These are phyloP conservation scores for Acacia melanoxylon DNA, from an alignment of 306 rosid species.

Conservation along the genomic window DNA sequence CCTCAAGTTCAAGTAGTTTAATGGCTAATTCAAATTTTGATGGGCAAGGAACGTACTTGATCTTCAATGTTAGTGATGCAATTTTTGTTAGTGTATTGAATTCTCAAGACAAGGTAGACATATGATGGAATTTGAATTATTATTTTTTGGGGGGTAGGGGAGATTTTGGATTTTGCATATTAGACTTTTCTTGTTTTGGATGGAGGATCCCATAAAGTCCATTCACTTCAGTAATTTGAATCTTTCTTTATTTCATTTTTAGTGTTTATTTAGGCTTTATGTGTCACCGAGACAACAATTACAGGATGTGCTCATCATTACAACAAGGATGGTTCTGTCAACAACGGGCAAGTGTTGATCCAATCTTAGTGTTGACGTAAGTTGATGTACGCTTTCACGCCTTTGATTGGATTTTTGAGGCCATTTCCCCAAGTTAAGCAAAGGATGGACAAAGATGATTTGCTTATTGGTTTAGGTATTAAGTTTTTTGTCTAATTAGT, in stretches of 20 bases:
- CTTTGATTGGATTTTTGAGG: slow-evolving; percentile 8
- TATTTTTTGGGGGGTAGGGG: background rate
- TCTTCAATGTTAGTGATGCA: slow-evolving; percentile 94
- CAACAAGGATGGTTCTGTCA: slow-evolving; percentile 93
- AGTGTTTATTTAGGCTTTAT: slow-evolving; percentile 32
- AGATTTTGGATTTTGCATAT: slow-evolving; percentile 35
- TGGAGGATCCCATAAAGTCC: slow-evolving; percentile 96
- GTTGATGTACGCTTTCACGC: slow-evolving; percentile 1
- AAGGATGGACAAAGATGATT: too few species aligned
- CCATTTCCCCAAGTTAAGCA: too few species aligned
- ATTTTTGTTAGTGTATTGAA: slow-evolving; percentile 91
- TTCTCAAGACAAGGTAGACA: slow-evolving; percentile 89
- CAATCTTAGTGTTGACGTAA: slow-evolving; percentile 7
- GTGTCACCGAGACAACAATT: slow-evolving; percentile 97
- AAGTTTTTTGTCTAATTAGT: slow-evolving; percentile 21
- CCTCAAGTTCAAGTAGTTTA: slow-evolving; percentile 67
- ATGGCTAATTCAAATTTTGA: slow-evolving; percentile 78
- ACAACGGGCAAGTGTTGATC: slow-evolving; percentile 67
- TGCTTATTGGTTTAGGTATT: too few species aligned
- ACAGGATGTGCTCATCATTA: slow-evolving; percentile 98
- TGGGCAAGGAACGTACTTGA: slow-evolving; percentile 86
- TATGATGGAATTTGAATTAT: background rate
- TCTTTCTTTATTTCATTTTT: background rate
- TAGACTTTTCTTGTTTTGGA: slow-evolving; percentile 37
- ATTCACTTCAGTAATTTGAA: slow-evolving; percentile 89